Evolutionary conservation across 208 protist species (phyloP).

Genomic region (Porcisia hertigi): DNA sequence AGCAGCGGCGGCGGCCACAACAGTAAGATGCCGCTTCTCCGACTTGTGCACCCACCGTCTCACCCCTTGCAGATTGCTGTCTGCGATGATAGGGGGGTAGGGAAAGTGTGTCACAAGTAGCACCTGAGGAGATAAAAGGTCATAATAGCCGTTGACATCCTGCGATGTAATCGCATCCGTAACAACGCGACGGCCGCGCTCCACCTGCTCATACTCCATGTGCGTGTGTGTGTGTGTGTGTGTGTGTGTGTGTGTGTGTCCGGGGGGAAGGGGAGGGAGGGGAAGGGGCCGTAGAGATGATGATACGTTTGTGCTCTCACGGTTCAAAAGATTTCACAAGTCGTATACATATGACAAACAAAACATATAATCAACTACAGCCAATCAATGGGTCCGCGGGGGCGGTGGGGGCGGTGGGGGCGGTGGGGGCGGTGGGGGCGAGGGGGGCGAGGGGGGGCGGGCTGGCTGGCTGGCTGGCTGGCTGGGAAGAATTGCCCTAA

Average conservation of each 20-base stretch:
- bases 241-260: neutral
- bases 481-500: too few relatives aligned
- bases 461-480: too few relatives aligned
- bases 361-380: too few relatives aligned
- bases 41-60: conserved; percentile 21
- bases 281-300: too few relatives aligned
- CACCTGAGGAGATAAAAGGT: conserved; percentile 65
- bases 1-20: neutral
- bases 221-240: conserved; percentile 7
- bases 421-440: too few relatives aligned
- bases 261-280: neutral
- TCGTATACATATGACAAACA: too few relatives aligned
- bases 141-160: conserved; percentile 66
- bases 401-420: too few relatives aligned
- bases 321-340: too few relatives aligned
- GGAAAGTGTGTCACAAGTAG: conserved; percentile 74
- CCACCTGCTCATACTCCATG: conserved; percentile 91
- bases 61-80: conserved; percentile 29
- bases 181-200: conserved; percentile 61
- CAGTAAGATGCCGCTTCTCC: conserved; percentile 9
- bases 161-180: conserved; percentile 50
- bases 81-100: conserved; percentile 40
- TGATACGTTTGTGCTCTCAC: too few relatives aligned
- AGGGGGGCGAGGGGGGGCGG: too few relatives aligned
- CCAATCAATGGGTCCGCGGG: too few relatives aligned